phyloP scores from a whole-genome alignment of 371 early-diverging fungal genomes.

The Mortierella sp. region DNA sequence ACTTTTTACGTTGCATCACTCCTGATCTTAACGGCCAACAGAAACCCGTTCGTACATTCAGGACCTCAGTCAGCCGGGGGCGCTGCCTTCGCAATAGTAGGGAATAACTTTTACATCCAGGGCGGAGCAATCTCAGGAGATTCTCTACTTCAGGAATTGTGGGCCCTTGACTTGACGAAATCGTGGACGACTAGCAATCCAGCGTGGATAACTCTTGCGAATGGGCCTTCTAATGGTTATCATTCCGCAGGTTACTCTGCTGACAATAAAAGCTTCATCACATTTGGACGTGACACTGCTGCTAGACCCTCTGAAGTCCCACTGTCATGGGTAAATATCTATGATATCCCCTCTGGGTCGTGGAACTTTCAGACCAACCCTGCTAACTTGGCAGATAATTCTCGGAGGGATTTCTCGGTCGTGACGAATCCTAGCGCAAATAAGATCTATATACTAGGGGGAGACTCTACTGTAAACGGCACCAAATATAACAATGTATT shows the following conservation, averaged over 20 bases:
- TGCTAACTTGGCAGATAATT: slow-evolving; percentile 18
- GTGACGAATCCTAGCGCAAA: slow-evolving; percentile 38
- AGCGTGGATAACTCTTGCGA: slow-evolving; percentile 23
- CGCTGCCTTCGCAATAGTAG: slow-evolving; percentile 27
- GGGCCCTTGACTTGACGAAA: slow-evolving; percentile 39
- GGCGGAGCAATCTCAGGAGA: slow-evolving; percentile 40
- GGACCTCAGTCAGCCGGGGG: slow-evolving; percentile 48
- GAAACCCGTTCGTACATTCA: background rate
- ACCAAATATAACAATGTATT: slow-evolving; percentile 20
- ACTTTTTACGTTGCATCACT: background rate
- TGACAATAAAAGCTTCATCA: slow-evolving; percentile 43
- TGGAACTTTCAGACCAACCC: slow-evolving; percentile 30
- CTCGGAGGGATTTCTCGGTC: slow-evolving; percentile 37
- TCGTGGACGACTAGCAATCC: slow-evolving; percentile 43
- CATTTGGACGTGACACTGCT: slow-evolving; percentile 47
- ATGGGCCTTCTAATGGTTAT: slow-evolving; percentile 38
- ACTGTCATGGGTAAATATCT: slow-evolving; percentile 27
- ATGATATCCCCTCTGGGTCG: slow-evolving; percentile 16
- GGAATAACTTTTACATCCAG: slow-evolving; percentile 35
- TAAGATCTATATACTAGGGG: slow-evolving; percentile 34
- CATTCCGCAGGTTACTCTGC: slow-evolving; percentile 39
- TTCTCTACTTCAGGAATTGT: slow-evolving; percentile 22
- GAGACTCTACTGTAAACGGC: slow-evolving; percentile 27
- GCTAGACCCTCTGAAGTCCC: slow-evolving; percentile 27
- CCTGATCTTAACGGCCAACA: background rate